These are phyloP conservation scores for Aspergillus awamori DNA, from an alignment of 2,329 filamentous ascomycete species.

Conservation along the genomic window DNA sequence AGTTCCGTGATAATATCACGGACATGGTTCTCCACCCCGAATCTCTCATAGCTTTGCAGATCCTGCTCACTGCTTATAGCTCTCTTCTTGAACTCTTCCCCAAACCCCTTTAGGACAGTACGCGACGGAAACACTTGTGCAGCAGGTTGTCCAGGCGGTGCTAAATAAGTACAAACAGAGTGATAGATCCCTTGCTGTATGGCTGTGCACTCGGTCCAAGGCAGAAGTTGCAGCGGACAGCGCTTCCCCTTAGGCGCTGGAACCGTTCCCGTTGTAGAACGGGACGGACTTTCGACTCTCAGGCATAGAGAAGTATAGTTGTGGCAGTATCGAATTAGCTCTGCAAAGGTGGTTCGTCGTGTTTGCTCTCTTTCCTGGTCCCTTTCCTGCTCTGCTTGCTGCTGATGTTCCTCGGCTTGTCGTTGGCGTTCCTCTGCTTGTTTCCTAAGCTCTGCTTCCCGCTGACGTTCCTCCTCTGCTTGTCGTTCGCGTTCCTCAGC, in stretches of 20 bases:
- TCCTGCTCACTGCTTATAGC: too few species aligned
- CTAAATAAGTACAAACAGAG: slow-evolving; percentile 25
- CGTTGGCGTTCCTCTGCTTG: too few species aligned
- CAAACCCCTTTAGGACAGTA: slow-evolving; percentile 14
- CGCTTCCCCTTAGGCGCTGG: too few species aligned
- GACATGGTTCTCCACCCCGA: slow-evolving; percentile 28
- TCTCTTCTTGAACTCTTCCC: too few species aligned
- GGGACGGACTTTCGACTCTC: slow-evolving; percentile 14
- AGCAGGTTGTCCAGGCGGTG: neutral
- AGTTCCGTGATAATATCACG: slow-evolving; percentile 26
- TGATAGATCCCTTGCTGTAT: neutral
- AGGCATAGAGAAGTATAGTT: slow-evolving; percentile 22
- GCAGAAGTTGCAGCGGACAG: too few species aligned
- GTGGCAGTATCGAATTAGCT: slow-evolving; percentile 26
- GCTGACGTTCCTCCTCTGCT: too few species aligned
- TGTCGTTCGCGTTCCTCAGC: too few species aligned
- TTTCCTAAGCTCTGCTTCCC: too few species aligned
- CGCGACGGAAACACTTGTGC: slow-evolving; percentile 16
- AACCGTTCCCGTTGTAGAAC: slow-evolving; percentile 26
- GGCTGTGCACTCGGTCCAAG: too few species aligned
- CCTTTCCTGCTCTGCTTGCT: slow-evolving; percentile 11
- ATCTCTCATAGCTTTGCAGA: slow-evolving; percentile 21
- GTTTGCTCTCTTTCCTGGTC: slow-evolving; percentile 8
- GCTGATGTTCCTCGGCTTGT: too few species aligned
- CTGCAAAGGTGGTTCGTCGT: slow-evolving; percentile 21